Evolutionary conservation across 2,329 filamentous ascomycete species (phyloP).

Genomic region (Hirsutella rhossiliensis): DNA sequence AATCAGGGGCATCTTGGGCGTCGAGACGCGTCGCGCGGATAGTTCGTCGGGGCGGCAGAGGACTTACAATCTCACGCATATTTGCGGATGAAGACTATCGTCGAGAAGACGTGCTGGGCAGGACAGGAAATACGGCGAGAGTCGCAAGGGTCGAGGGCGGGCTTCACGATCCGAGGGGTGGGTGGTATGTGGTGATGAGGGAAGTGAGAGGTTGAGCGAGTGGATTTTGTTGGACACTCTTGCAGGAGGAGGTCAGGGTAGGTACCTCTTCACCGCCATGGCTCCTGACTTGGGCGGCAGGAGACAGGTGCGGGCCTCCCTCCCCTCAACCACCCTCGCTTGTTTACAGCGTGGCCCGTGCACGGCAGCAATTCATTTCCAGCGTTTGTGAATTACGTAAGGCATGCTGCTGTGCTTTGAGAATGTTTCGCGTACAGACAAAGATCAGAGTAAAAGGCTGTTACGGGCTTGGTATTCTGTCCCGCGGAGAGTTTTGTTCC

Average conservation of each 20-base stretch:
- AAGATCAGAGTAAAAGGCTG: too few species aligned
- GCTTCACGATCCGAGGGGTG: constrained; percentile 18
- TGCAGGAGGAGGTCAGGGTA: neutral
- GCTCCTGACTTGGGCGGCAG: constrained; percentile 6
- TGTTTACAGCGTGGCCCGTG: constrained; percentile 21
- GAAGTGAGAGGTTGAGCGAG: constrained; percentile 8
- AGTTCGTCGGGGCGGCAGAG: constrained; percentile 3
- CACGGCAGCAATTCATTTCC: constrained; percentile 4
- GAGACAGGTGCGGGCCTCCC: constrained; percentile 11
- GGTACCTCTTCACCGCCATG: constrained; percentile 14
- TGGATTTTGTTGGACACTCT: constrained; percentile 14
- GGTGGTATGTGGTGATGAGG: constrained; percentile 11
- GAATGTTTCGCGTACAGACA: too few species aligned
- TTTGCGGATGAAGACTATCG: constrained; percentile 23
- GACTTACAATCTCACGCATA: constrained; percentile 61
- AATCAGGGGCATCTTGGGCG: constrained; percentile 20
- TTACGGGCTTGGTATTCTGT: too few species aligned
- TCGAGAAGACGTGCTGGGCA: constrained; percentile 9
- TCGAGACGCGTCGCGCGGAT: constrained; percentile 26
- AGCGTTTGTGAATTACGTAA: too few species aligned
- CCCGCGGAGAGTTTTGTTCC: too few species aligned
- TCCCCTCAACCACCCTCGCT: constrained; percentile 13
- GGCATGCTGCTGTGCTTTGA: too few species aligned
- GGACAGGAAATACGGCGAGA: constrained; percentile 5
- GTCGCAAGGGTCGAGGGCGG: constrained; percentile 12